Evolutionary conservation across 1,139 yeast genomes (phyloP), one percentile per base, ranked within the genome.

Genomic region (Geotrichum restrictum): DNA sequence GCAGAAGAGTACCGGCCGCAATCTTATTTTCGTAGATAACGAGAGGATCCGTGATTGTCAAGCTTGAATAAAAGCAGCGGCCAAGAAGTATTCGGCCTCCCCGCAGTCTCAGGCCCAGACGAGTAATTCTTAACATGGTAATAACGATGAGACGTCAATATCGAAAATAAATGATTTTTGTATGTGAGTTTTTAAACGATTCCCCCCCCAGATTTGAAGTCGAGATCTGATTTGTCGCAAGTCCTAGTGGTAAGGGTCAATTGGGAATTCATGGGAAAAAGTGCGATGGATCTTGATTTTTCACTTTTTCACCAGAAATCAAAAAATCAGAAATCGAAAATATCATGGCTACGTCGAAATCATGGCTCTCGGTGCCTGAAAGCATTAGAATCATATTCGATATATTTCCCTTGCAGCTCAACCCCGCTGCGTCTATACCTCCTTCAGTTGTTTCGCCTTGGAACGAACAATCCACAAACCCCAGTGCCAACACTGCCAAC

Each of bases 11-110:
- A 0, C 87, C 87, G 49, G 71, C 71, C 0, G 72, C 64, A 1
- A 83, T 75, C 53, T 78, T 76, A 59, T 75, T 76, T 57, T 79
- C 81, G 61, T 85, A 85, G 1, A 83, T 63, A 2, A 75, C 59
- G 47, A 76, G 76, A 0, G 93, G 91, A 63, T 85, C 91, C 0
- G 89, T 83, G 14, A 84, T 72, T 1, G 81, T 62, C 21, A 81
- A 49, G 18, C 48, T 45, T 31, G 55, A 48, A 22, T 50, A 45
- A 19, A 24, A 31, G 31, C 41, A 24, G 8, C 38, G 43, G 18
- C 37, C 38, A 6, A 18, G 8, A 2, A 42, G 29, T 19, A 21
- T n/a, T 5, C 19, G 19, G 3, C 32, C 27, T 19, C 18, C 14
- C n/a, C 31, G 21, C 1, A 14, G 31, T 32, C 36, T 14, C 4